phyloP scores from a whole-genome alignment of 1,284 basidiomycete species.

The Pseudozyma thailandica region DNA sequence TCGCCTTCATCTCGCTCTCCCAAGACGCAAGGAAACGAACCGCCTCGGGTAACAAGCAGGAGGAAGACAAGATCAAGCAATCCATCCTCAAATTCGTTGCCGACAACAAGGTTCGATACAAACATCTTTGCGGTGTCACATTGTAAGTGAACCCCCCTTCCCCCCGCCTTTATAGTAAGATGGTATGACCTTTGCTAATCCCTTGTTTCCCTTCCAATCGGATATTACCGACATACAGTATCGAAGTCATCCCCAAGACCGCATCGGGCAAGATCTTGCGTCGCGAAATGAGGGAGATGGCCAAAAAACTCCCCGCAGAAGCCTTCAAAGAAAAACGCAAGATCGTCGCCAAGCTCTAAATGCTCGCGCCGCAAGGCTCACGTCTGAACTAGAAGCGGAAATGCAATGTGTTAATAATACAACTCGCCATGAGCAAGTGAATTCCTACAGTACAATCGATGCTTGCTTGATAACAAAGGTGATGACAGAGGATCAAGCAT shows the following conservation, averaged over 20 bases:
- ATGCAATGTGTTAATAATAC: slow-evolving; percentile 2
- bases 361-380: no score
- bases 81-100: slow-evolving; percentile 74
- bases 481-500: background rate
- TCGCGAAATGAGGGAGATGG: slow-evolving; percentile 49
- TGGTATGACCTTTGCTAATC: background rate
- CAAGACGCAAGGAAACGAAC: slow-evolving; percentile 70
- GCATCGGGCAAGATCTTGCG: slow-evolving; percentile 59
- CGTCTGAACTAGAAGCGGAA: no score
- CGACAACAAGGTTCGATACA: slow-evolving; percentile 78
- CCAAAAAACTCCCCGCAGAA: slow-evolving; percentile 44
- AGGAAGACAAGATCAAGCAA: slow-evolving; percentile 40
- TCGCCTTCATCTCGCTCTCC: slow-evolving; percentile 77
- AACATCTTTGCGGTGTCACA: slow-evolving; percentile 74
- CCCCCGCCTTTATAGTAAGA: background rate
- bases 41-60: slow-evolving; percentile 69
- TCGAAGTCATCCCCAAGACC: slow-evolving; percentile 56
- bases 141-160: slow-evolving; percentile 45
- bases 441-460: slow-evolving; percentile 1
- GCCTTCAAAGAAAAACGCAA: slow-evolving; percentile 31
- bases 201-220: background rate
- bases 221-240: slow-evolving; percentile 9
- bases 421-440: background rate
- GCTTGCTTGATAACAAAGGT: background rate
- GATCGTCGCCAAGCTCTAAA: slow-evolving; percentile 33